phyloP scores from a whole-genome alignment of 345 rosid species.

The Gossypium anomalum region DNA sequence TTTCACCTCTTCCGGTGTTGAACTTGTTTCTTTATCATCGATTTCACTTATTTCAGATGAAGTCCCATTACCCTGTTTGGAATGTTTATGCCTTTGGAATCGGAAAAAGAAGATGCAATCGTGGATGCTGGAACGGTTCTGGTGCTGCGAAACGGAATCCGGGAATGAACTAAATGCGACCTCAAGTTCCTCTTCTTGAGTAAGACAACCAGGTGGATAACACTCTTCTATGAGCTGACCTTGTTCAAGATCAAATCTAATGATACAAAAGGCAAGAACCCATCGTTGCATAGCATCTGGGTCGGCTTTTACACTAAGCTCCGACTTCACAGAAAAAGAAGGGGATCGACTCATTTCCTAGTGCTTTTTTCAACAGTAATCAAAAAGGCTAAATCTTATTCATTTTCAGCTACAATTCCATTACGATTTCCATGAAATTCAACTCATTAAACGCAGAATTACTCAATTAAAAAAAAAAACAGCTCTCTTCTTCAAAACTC shows the following conservation, averaged over 20 bases:
- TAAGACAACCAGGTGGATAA: constrained; percentile 62
- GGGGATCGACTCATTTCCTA: constrained; percentile 86
- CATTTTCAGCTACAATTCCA: constrained; percentile 22
- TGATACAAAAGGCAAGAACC: constrained; percentile 78
- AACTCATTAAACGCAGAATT: neutral
- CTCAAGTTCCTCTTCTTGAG: constrained; percentile 84
- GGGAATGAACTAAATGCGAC: constrained; percentile 94
- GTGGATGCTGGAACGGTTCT: constrained; percentile 84
- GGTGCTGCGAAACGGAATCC: constrained; percentile 87
- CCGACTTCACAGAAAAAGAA: constrained; percentile 72
- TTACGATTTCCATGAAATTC: neutral
- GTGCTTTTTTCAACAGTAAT: constrained; percentile 28
- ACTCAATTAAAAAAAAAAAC: neutral
- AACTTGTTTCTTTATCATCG: constrained; percentile 27
- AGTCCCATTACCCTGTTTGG: constrained; percentile 28
- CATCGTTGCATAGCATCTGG: constrained; percentile 67
- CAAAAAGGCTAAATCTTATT: constrained; percentile 20
- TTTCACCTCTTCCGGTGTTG: constrained; percentile 23
- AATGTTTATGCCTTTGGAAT: constrained; percentile 45
- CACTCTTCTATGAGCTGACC: constrained; percentile 96
- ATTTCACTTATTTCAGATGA: constrained; percentile 29
- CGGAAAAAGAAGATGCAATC: constrained; percentile 99
- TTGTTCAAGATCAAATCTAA: constrained; percentile 93
- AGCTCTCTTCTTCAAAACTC: neutral
- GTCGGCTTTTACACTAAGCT: constrained; percentile 54